phyloP scores from a whole-genome alignment of 169 alveolate species.

The Cryptosporidium muris region DNA sequence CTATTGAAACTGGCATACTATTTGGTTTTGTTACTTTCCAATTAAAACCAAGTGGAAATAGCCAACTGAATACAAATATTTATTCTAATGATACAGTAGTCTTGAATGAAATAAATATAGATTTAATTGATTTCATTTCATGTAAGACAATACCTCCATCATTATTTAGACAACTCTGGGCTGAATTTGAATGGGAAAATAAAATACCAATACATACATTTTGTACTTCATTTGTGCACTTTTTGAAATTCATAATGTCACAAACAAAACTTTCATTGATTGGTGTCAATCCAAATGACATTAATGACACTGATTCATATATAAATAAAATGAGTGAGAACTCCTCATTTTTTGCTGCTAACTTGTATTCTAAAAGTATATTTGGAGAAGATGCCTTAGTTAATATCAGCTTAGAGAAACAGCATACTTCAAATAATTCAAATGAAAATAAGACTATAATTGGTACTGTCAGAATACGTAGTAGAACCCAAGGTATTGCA shows the following conservation, averaged over 20 bases:
- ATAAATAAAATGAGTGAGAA: conserved; percentile 55
- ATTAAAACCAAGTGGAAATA: conserved; percentile 74
- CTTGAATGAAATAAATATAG: conserved; percentile 86
- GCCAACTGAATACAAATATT: neutral
- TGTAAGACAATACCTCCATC: conserved; percentile 87
- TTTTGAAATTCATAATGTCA: conserved; percentile 31
- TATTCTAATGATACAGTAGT: conserved; percentile 80
- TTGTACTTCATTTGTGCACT: conserved; percentile 38
- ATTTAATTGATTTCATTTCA: conserved; percentile 85
- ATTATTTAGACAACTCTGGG: conserved; percentile 92
- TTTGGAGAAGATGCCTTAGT: conserved; percentile 93
- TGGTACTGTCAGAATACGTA: conserved; percentile 77
- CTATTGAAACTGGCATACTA: conserved; percentile 89
- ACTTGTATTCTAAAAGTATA: conserved; percentile 88
- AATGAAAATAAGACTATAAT: conserved; percentile 62
- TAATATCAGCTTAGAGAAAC: conserved; percentile 85
- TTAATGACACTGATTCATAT: neutral
- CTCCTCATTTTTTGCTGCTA: conserved; percentile 87
- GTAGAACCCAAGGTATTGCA: conserved; percentile 80
- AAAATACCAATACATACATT: conserved; percentile 79
- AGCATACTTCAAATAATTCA: conserved; percentile 73
- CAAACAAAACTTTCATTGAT: conserved; percentile 57
- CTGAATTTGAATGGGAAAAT: conserved; percentile 96
- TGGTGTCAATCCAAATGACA: neutral
- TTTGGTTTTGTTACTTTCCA: conserved; percentile 93